Conservation (phyloP, 2,329 filamentous ascomycete genomes). For the Sarocladiaceae sp. region DNA sequence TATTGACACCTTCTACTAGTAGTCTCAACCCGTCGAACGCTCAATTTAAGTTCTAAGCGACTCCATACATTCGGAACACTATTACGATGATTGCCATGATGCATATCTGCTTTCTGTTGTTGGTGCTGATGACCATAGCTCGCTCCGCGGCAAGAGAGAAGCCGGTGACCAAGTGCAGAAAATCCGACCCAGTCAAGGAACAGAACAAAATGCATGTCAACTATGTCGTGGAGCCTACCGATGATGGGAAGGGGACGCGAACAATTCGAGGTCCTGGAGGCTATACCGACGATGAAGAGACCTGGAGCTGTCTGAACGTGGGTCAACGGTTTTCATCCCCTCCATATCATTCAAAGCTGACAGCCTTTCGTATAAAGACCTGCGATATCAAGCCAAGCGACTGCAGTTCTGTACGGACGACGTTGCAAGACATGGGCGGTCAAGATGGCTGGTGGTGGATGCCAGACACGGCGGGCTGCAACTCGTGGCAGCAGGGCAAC, state of each 20-base stretch:
- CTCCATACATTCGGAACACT: no score
- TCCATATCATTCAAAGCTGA: no score
- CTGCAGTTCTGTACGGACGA: background rate
- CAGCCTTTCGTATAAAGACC: no score
- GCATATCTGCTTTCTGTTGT: no score
- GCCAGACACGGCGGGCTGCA: background rate
- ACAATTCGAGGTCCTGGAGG: background rate
- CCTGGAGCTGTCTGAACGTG: background rate
- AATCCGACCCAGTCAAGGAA: background rate
- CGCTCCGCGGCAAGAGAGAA: background rate
- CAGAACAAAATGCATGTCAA: background rate
- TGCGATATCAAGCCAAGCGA: background rate
- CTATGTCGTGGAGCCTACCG: background rate
- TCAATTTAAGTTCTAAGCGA: no score
- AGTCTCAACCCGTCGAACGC: no score
- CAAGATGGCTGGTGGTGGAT: background rate
- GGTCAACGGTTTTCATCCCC: no score
- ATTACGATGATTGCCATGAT: no score
- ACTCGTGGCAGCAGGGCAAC: slow-evolving; percentile 6
- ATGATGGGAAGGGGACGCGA: background rate
- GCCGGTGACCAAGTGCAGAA: background rate
- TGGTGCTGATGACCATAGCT: no score
- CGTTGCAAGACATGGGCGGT: background rate
- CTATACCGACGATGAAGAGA: slow-evolving; percentile 3
- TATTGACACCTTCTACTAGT: no score